Evolutionary conservation across 164 flowering plant species (phyloP).

Genomic region (Umbilicus rupestris): DNA sequence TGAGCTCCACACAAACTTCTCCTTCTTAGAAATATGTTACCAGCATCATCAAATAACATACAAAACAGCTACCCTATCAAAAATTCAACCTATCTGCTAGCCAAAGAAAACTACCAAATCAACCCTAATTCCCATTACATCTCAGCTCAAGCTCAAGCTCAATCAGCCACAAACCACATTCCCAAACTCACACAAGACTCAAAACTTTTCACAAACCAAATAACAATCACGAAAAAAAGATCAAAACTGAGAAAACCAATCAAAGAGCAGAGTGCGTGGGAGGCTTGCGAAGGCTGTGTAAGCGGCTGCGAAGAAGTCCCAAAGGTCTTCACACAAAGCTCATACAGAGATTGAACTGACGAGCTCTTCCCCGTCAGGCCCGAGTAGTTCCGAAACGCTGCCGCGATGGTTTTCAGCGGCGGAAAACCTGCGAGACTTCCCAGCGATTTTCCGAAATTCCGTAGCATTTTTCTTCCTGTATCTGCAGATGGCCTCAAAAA

Average conservation of each 20-base stretch:
- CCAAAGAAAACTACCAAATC: too few species aligned
- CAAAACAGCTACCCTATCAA: too few species aligned
- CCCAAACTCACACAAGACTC: background rate
- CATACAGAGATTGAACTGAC: constrained; percentile 49
- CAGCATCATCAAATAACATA: too few species aligned
- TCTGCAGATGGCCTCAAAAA: background rate
- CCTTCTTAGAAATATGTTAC: too few species aligned
- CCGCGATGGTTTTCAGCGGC: constrained; percentile 4
- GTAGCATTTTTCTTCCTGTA: background rate
- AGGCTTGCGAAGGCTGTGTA: constrained; percentile 36
- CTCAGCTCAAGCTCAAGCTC: too few species aligned
- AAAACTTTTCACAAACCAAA: background rate
- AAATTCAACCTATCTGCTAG: too few species aligned
- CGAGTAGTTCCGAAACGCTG: constrained; percentile 10
- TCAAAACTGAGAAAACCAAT: background rate
- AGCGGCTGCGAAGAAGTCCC: constrained; percentile 32
- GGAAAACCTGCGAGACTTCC: background rate
- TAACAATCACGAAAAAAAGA: background rate
- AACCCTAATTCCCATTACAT: too few species aligned
- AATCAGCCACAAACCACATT: too few species aligned
- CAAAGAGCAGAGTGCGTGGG: constrained; percentile 45
- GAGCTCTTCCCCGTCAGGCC: constrained; percentile 23
- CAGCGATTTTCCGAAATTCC: background rate
- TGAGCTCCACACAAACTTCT: too few species aligned
- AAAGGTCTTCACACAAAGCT: constrained; percentile 54